Evolutionary conservation across 1,284 basidiomycete species (phyloP).

Genomic region (Ceratorhiza oryzae-sativae): DNA sequence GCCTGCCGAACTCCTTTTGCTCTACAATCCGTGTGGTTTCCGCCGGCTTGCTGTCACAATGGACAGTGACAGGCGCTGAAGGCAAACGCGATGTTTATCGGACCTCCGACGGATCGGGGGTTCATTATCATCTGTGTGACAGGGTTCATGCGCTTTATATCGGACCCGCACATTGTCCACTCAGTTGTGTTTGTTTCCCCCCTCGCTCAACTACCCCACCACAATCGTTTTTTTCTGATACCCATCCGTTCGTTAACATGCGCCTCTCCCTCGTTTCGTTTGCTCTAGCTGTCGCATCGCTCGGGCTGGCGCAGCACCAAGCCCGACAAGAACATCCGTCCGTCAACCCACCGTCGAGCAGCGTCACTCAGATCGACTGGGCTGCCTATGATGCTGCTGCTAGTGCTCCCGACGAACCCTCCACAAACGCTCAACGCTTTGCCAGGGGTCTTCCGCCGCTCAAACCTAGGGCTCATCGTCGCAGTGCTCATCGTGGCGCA

Average conservation of each 20-base stretch:
- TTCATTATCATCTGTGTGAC: neutral
- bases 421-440: slow-evolving; percentile 32
- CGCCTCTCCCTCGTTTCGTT: slow-evolving; percentile 11
- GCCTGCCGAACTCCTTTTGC: too few species aligned
- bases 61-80: too few species aligned
- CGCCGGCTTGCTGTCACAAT: too few species aligned
- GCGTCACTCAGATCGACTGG: neutral
- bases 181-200: neutral
- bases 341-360: neutral
- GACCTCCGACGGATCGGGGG: neutral
- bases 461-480: slow-evolving; percentile 24
- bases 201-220: neutral
- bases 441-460: slow-evolving; percentile 17
- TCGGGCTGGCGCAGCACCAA: neutral
- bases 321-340: neutral
- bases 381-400: neutral
- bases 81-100: neutral
- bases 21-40: too few species aligned
- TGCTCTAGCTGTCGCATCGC: neutral
- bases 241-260: slow-evolving; percentile 18
- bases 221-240: neutral
- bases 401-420: neutral
- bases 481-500: neutral
- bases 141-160: neutral
- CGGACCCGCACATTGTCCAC: neutral